These are phyloP conservation scores for Crithidia expoeki DNA, from an alignment of 208 protist species.

Conservation along the genomic window DNA sequence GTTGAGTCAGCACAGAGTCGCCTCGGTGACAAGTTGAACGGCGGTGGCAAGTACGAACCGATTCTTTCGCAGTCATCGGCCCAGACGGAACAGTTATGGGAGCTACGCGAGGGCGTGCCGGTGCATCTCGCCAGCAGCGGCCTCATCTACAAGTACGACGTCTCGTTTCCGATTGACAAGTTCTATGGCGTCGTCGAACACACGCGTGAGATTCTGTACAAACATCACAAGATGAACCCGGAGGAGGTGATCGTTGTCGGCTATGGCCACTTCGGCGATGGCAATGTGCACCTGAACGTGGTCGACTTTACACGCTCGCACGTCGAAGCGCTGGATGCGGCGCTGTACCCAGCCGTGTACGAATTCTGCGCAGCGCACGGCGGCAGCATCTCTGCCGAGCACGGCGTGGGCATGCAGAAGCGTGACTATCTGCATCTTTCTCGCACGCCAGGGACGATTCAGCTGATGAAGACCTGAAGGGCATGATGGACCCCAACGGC, in stretches of 20 bases:
- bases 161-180: slow-evolving; percentile 76
- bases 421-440: slow-evolving; percentile 80
- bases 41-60: slow-evolving; percentile 43
- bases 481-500: slow-evolving; percentile 93
- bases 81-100: slow-evolving; percentile 68
- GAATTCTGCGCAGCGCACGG: slow-evolving; percentile 67
- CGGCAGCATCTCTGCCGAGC: slow-evolving; percentile 95
- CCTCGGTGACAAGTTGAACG: slow-evolving; percentile 44
- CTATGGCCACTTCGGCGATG: slow-evolving; percentile 97
- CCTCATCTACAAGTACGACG: slow-evolving; percentile 79
- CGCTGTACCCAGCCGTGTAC: slow-evolving; percentile 72
- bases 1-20: slow-evolving; percentile 52
- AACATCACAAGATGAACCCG: slow-evolving; percentile 50
- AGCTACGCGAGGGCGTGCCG: slow-evolving; percentile 69
- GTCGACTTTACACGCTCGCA: slow-evolving; percentile 62
- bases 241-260: slow-evolving; percentile 80
- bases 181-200: slow-evolving; percentile 87
- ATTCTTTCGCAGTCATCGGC: slow-evolving; percentile 67
- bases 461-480: slow-evolving; percentile 92
- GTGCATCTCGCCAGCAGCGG: slow-evolving; percentile 59
- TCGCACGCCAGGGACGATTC: slow-evolving; percentile 70
- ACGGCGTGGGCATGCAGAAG: slow-evolving; percentile 95
- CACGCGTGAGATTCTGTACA: slow-evolving; percentile 69
- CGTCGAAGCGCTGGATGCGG: slow-evolving; percentile 45
- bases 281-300: slow-evolving; percentile 97